Evolutionary conservation across 148 eudicot genomes (phyloP).

Genomic region (Cornus controversa): DNA sequence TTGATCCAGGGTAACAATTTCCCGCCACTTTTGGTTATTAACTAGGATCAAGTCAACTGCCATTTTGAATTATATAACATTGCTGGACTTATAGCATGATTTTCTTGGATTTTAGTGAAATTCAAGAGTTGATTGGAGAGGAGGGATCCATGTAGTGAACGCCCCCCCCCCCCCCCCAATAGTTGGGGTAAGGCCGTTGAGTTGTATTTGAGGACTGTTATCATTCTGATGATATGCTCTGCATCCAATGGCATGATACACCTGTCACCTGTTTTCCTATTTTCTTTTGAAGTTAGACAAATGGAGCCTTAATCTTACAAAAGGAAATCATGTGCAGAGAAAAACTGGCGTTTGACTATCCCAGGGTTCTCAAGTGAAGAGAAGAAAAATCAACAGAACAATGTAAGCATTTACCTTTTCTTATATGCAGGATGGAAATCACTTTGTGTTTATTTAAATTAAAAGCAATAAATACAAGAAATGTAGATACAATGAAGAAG

Average conservation of each 20-base stretch:
- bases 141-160: too few relatives aligned
- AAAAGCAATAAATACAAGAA: neutral
- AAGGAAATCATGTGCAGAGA: constrained; percentile 52
- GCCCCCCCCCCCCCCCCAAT: too few relatives aligned
- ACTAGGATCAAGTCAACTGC: too few relatives aligned
- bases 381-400: constrained; percentile 44
- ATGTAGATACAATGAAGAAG: neutral
- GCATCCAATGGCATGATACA: neutral
- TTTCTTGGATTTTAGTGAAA: too few relatives aligned
- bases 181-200: too few relatives aligned
- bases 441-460: neutral
- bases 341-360: constrained; percentile 70
- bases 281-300: neutral
- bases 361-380: constrained; percentile 93
- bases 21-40: neutral
- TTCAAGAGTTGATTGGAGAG: too few relatives aligned
- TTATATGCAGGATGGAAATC: neutral
- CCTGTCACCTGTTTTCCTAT: neutral
- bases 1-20: too few relatives aligned
- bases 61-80: too few relatives aligned
- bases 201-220: neutral
- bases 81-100: too few relatives aligned
- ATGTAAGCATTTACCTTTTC: constrained; percentile 41
- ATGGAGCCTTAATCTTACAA: constrained; percentile 14
- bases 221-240: neutral